Evolutionary conservation across 1,139 yeast genomes (phyloP).

Genomic region (Magnusiomyces tetraspermus): DNA sequence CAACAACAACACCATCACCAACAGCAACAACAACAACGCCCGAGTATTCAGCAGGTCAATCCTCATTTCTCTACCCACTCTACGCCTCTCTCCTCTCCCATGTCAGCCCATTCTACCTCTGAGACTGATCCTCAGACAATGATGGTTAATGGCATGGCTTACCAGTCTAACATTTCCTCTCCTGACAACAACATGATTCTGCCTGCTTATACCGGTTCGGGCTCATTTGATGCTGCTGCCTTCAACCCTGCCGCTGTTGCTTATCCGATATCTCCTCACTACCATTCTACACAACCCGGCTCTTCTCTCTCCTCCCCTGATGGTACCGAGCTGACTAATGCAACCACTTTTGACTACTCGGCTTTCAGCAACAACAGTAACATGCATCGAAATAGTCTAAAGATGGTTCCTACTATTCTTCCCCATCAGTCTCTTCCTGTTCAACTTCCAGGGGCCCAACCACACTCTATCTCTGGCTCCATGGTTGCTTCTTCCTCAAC

Average conservation of each 20-base stretch:
- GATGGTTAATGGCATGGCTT: not conserved
- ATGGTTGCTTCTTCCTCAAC: not conserved
- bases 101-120: not conserved
- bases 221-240: not conserved
- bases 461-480: not conserved
- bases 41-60: not conserved
- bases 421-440: not conserved
- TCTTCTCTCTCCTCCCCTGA: not conserved
- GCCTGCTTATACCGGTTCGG: not conserved
- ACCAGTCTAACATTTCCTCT: not conserved
- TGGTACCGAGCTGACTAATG: not conserved
- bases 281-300: constrained; percentile 8
- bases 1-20: constrained; percentile 3
- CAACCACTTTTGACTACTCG: not conserved
- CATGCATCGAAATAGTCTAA: not conserved
- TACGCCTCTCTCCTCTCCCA: constrained; percentile 6
- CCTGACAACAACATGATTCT: not conserved
- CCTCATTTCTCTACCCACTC: too few species aligned
- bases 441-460: constrained; percentile 1
- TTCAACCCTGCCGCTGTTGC: not conserved
- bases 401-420: not conserved
- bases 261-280: constrained; percentile 14
- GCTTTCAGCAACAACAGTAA: not conserved
- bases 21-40: too few species aligned
- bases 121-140: not conserved